Evolutionary conservation across 768 basidiomycete species (phyloP), one percentile per base, ranked within the genome.

Genomic region (Podaxis carcinomalis): DNA sequence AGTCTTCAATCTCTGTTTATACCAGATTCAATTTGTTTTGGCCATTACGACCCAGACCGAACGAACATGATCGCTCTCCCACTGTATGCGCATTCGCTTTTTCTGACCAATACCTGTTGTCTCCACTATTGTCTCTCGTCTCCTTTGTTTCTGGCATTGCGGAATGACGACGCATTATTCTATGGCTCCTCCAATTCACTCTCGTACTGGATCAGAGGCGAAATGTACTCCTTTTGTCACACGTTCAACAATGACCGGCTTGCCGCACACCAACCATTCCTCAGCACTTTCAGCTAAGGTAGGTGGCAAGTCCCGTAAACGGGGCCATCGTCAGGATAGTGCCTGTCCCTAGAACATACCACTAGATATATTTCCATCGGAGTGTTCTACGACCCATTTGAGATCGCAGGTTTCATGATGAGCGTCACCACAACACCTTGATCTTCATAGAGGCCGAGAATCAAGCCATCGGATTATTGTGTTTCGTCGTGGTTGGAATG

Each of bases 251-350:
- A 74, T 42, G 77, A 84, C 61, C 62, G 56, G 7, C 65, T 74
- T 0, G 67, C 71, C 57, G 70, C 78, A 0, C 67, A 79, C 69
- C 86, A 88, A 65, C 83, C 79, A 0, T 86, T 86, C 72, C 78
- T 89, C 62, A 75, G 75, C 57, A 77, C 82, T 1, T 65, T 77
- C 35, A 76, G 78, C 32, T 88, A 86, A 64, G 86, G 87, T 65
- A 81, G 85, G 63, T 88, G 86, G 85, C 83, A 84, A 72, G 76
- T 53, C 87, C 87, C 58, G 77, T 88, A 16, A 73, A 76, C 42
- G 83, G 83, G 2, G 69, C 49, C 1, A 71, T 84, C 39, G 68
- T 65, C 13, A 72, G 78, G 67, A 69, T 71, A 9, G 75, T 75
- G 19, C 66, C 78, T 40, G 69, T 85, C 14, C 81, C 82, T 5